Conservation (phyloP, 441 rosid genomes). For the Corymbia citriodora region DNA sequence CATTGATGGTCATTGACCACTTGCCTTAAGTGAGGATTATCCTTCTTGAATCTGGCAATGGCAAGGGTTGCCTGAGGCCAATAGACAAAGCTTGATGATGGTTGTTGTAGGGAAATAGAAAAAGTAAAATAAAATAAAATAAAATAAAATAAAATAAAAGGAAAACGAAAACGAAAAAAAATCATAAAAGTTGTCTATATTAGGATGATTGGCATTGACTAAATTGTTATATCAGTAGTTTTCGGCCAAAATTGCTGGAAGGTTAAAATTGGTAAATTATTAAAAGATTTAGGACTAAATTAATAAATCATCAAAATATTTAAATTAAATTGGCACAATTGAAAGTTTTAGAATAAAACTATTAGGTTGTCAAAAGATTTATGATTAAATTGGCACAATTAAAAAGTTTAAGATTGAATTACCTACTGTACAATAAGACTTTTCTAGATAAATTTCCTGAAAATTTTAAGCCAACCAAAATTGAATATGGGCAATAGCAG, state of each 20-base stretch:
- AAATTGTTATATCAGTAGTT: rapidly evolving
- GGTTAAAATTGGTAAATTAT: too few species aligned
- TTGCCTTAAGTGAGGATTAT: neutral
- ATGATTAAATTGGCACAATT: too few species aligned
- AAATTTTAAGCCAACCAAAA: neutral
- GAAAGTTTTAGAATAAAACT: too few species aligned
- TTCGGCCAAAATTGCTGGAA: neutral
- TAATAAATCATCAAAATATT: neutral
- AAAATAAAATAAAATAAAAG: too few species aligned
- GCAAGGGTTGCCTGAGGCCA: neutral
- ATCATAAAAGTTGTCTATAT: rapidly evolving
- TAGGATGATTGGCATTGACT: rapidly evolving
- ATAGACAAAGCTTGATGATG: rapidly evolving
- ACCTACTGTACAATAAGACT: too few species aligned
- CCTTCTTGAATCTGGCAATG: neutral
- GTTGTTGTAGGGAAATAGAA: neutral
- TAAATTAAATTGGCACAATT: too few species aligned
- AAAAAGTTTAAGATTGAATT: too few species aligned
- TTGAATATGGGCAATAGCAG: neutral
- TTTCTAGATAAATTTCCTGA: too few species aligned
- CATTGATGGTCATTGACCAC: neutral
- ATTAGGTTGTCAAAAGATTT: too few species aligned
- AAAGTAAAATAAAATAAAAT: too few species aligned
- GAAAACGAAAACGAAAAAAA: too few species aligned
- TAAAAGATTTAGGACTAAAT: too few species aligned